Evolutionary conservation across 202 grass and related monocot species (phyloP), one percentile per base, ranked within the genome.

Genomic region (Musa balbisiana): DNA sequence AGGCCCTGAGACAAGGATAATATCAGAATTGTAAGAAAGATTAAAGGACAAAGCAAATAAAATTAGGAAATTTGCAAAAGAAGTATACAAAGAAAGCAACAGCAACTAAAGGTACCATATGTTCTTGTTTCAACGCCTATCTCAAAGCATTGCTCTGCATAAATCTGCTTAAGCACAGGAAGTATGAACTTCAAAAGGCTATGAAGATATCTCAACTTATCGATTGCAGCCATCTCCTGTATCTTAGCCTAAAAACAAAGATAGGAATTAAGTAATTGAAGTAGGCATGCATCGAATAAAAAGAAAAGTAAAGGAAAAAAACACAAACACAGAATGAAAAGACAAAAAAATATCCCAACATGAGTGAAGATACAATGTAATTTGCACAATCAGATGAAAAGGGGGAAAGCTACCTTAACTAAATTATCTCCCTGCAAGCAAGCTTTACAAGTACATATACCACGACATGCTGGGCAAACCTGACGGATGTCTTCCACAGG

Each of bases 141-240:
- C 84, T 98, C 94, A 73, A 88, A 85, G 82, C 91, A 98, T 58
- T 98, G 91, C 58, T 89, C 83, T 19, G 79, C 79, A 81, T 94
- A 94, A 54, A 92, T 89, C 77, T 88, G 81, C 82, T 94, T 92
- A 65, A 98, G 83, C 62, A 93, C 77, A 56, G 94, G 94, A 83
- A 98, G 91, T 81, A 93, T 83, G 86, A 78, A 89, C 6, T 62
- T 83, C 85, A 98, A 81, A 86, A 98, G 85, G 62, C 84, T 90
- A 82, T 98, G 94, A 78, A 94, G 94, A 91, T 98, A 92, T 81
- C 79, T 86, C 80, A 98, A 82, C 87, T 98, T 98, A 76, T 89
- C 91, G 19, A 94, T 84, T 60, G 56, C 83, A 76, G 83, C 64
- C 79, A 98, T 94, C 78, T 98, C 91, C 67, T 88, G 91, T 68